Evolutionary conservation across 208 protist species (phyloP).

Genomic region (Wallacemonas rigidus): DNA sequence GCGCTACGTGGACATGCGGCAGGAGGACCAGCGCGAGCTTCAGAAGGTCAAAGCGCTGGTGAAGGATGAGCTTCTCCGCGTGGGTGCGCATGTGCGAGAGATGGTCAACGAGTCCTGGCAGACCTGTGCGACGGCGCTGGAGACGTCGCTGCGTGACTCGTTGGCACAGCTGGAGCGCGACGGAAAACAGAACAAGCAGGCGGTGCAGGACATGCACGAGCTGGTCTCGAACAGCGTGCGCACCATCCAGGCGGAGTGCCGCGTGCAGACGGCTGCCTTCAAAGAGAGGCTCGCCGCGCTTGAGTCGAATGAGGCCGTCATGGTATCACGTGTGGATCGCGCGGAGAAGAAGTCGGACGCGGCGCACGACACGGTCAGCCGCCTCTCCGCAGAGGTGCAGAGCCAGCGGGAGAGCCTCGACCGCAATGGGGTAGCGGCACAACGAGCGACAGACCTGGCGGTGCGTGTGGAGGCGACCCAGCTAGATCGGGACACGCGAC

Average conservation of each 20-base stretch:
- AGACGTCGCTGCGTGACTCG: slow-evolving; percentile 46
- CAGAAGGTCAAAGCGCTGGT: slow-evolving; percentile 30
- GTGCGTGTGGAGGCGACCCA: slow-evolving; percentile 61
- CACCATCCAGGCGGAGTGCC: slow-evolving; percentile 54
- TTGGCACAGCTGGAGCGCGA: slow-evolving; percentile 40
- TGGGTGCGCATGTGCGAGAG: slow-evolving; percentile 33
- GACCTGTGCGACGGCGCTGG: slow-evolving; percentile 36
- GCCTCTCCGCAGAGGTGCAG: slow-evolving; percentile 39
- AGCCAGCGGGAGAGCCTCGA: slow-evolving; percentile 42
- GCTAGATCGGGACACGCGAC: slow-evolving; percentile 61
- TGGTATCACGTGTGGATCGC: slow-evolving; percentile 55
- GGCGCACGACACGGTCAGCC: slow-evolving; percentile 42
- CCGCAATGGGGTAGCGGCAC: slow-evolving; percentile 17
- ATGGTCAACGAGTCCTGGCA: slow-evolving; percentile 64
- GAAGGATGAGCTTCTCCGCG: slow-evolving; percentile 34
- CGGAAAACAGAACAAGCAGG: slow-evolving; percentile 31
- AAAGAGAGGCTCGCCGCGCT: slow-evolving; percentile 68
- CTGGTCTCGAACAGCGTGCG: slow-evolving; percentile 52
- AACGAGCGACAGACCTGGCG: slow-evolving; percentile 47
- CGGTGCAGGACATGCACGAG: slow-evolving; percentile 45
- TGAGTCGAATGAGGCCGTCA: slow-evolving; percentile 58
- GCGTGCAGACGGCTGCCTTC: slow-evolving; percentile 40
- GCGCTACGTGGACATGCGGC: slow-evolving; percentile 68
- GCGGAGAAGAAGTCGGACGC: slow-evolving; percentile 74
- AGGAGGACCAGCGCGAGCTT: slow-evolving; percentile 60